phyloP scores from a whole-genome alignment of 2,329 filamentous ascomycete species.

The Samsoniella hepiali region DNA sequence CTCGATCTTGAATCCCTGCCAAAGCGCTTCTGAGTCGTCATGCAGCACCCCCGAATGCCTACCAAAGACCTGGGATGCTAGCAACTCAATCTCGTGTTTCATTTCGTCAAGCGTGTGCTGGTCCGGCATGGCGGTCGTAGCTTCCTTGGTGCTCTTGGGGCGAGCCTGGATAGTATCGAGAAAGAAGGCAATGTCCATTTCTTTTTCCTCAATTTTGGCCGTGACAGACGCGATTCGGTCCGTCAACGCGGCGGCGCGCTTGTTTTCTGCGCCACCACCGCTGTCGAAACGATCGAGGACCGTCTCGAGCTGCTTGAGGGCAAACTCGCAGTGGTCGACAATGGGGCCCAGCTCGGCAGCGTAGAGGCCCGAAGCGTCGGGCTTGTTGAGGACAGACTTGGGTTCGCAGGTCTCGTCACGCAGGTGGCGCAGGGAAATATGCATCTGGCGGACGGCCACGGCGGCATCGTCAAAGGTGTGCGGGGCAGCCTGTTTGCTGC shows the following conservation, averaged over 20 bases:
- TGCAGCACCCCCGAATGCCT: constrained; percentile 37
- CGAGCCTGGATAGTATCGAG: constrained; percentile 56
- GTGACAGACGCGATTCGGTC: constrained; percentile 41
- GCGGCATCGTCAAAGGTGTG: constrained; percentile 49
- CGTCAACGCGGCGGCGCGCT: constrained; percentile 30
- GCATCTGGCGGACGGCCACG: constrained; percentile 49
- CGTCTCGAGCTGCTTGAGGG: constrained; percentile 52
- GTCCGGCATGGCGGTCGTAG: constrained; percentile 32
- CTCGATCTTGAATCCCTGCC: constrained; percentile 57
- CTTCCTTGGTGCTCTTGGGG: constrained; percentile 36
- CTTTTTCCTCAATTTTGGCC: constrained; percentile 49
- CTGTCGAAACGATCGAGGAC: constrained; percentile 48
- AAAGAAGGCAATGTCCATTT: constrained; percentile 52
- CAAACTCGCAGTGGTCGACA: constrained; percentile 53
- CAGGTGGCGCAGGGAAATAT: constrained; percentile 55
- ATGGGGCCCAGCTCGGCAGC: constrained; percentile 49
- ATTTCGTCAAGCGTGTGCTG: constrained; percentile 49
- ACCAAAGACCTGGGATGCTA: constrained; percentile 51
- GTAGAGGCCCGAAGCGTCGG: constrained; percentile 40
- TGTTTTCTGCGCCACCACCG: constrained; percentile 25
- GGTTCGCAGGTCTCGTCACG: constrained; percentile 55
- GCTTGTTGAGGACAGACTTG: constrained; percentile 51
- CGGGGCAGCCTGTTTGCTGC: constrained; percentile 44
- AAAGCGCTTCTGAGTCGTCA: constrained; percentile 51
- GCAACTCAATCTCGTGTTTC: constrained; percentile 57